A percentile compares a stretch with the other conserved stretches of the same genome.
These are phyloP conservation scores for Coemansia sp. DNA, from an alignment of 192 early-diverging fungal genomes.

Conservation along the genomic window DNA sequence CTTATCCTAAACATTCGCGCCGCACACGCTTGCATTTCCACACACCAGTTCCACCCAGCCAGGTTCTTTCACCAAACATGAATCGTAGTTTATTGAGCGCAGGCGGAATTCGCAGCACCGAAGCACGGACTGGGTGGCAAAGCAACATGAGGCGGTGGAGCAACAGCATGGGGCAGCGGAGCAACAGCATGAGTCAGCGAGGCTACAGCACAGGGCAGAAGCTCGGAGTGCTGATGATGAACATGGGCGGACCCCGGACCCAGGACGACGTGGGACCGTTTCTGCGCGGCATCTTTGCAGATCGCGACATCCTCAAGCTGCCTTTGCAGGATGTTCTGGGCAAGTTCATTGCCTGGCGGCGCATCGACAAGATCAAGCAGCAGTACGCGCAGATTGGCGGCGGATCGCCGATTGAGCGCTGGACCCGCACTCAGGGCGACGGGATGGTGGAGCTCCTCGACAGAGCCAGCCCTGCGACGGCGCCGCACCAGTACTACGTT, in stretches of 20 bases:
- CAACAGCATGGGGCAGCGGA: too few species aligned
- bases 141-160: too few species aligned
- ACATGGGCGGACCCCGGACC: slow-evolving; percentile 87
- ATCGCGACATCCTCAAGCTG: slow-evolving; percentile 89
- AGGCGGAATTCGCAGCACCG: not conserved
- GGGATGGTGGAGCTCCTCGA: slow-evolving; percentile 76
- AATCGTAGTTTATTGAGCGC: not conserved
- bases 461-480: slow-evolving; percentile 69
- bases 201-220: slow-evolving; percentile 20
- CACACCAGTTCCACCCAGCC: not conserved
- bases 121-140: not conserved
- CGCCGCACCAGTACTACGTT: slow-evolving; percentile 87
- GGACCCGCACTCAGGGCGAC: slow-evolving; percentile 85
- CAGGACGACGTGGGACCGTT: slow-evolving; percentile 78
- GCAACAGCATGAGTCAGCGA: not conserved
- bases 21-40: not conserved
- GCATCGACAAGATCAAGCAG: slow-evolving; percentile 81
- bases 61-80: not conserved
- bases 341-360: slow-evolving; percentile 74
- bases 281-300: slow-evolving; percentile 80
- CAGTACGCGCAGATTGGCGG: slow-evolving; percentile 94
- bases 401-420: slow-evolving; percentile 87
- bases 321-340: slow-evolving; percentile 75
- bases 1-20: not conserved
- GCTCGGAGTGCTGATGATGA: slow-evolving; percentile 87